Percentiles rank a stretch among this genome's conserved stretches.
Conservation (phyloP, 805 yeast species). For the Lachancea mirantina region DNA sequence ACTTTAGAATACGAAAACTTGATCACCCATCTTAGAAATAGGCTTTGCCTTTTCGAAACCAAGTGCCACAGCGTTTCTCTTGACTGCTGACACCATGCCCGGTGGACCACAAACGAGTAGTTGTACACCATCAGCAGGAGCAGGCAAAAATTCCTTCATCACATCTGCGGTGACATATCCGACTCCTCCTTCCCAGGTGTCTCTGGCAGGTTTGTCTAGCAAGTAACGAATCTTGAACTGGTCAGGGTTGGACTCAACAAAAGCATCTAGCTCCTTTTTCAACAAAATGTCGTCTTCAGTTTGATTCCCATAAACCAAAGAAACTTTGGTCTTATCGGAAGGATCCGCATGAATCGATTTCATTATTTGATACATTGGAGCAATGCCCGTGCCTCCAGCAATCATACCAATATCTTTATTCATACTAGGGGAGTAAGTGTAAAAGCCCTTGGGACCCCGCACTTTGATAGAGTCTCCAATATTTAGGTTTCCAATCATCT, state of each 20-base stretch:
- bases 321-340: constrained; percentile 66
- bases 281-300: constrained; percentile 73
- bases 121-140: constrained; percentile 44
- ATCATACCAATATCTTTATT: constrained; percentile 73
- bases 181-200: constrained; percentile 64
- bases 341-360: constrained; percentile 75
- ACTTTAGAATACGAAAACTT: constrained; percentile 70
- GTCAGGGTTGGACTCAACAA: constrained; percentile 49
- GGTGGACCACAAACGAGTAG: constrained; percentile 91
- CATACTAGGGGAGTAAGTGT: constrained; percentile 76
- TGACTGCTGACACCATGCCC: constrained; percentile 79
- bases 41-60: constrained; percentile 85
- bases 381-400: constrained; percentile 95
- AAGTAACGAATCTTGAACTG: constrained; percentile 63
- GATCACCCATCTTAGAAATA: constrained; percentile 83
- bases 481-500: constrained; percentile 58
- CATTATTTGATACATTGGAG: constrained; percentile 92
- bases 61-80: constrained; percentile 64
- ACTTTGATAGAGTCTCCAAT: constrained; percentile 74
- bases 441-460: constrained; percentile 88
- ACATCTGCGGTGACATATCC: constrained; percentile 80
- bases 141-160: constrained; percentile 56
- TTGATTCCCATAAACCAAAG: constrained; percentile 75
- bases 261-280: constrained; percentile 67
- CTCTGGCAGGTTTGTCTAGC: constrained; percentile 58